Base-by-base conservation (phyloP, 1,139 yeast species). In the Candida albicans region DNA sequence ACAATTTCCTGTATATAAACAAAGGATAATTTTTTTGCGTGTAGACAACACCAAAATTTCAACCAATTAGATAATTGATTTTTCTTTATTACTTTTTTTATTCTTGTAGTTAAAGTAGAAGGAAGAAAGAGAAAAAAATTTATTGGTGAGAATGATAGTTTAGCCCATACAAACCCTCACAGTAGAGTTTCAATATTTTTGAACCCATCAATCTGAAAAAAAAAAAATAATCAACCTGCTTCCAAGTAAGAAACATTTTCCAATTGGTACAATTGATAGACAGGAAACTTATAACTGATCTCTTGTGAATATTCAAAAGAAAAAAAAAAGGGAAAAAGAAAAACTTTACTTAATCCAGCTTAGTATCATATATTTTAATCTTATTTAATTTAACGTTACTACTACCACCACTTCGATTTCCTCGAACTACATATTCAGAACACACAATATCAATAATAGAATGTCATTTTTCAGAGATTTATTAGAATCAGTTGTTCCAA, bases 401-500 rank as follows among this genome's bases (percentile, higher is more conserved):
- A 18, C 22, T 18, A 18, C 22, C 3, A 18, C 22, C 22, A 18
- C 22, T 18, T 18, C 22, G 22, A 14, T 12, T 4, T 24, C 33
- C 33, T 30, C 15, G 14, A 30, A n/a, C 28, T 30, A 37, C 31
- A 13, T 37, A 37, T 37, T 37, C 40, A 30, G 41, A 26, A 33
- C n/a, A 27, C 11, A 37, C 35, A 41, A 44, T 28, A 41, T 25
- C 18, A 14, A 24, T n/a, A 9, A 30, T 11, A 34, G 12, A 33
- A 73, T 73, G 79, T 75, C 84, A 57, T 75, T 87, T 62, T 78
- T 79, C 65, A 73, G 80, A 75, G 96, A 88, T 68, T 73, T 90
- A 64, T 84, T 87, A 71, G 96, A 89, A 67, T 77, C 87, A 54
- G 77, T 87, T 53, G 70, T 82, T 57, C 96, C 96, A 64, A 79